Percentiles rank a stretch among this genome's conserved stretches.
Conservation (phyloP, 805 yeast genomes). For the Ogataea henricii region DNA sequence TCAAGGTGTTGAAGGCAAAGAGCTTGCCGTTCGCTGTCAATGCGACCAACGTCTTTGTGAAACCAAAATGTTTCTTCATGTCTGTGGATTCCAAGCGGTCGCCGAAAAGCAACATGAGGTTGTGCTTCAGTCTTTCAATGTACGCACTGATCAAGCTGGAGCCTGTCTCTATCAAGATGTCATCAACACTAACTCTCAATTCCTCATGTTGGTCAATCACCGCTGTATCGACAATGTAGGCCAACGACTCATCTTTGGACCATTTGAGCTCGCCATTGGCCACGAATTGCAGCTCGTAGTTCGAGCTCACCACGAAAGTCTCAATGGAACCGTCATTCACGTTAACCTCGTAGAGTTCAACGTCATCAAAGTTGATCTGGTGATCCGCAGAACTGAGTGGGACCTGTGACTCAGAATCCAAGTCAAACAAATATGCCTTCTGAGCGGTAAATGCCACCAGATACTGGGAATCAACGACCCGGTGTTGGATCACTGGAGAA, state of each 20-base stretch:
- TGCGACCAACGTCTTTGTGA: conserved; percentile 43
- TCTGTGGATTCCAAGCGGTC: conserved; percentile 21
- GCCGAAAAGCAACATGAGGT: conserved; percentile 21
- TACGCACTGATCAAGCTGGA: conserved; percentile 35
- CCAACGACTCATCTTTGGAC: conserved; percentile 47
- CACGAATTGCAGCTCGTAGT: conserved; percentile 17
- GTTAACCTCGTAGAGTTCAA: conserved; percentile 13
- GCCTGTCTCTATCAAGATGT: conserved; percentile 34
- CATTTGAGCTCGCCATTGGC: conserved; percentile 36
- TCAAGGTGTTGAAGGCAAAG: conserved; percentile 46
- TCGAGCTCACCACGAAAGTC: conserved; percentile 18
- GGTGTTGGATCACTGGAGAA: conserved; percentile 6
- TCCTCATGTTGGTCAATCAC: conserved; percentile 31
- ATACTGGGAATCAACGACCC: conserved; percentile 21
- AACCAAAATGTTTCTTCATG: conserved; percentile 43
- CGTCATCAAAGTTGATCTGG: conserved; percentile 24
- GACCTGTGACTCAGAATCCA: conserved; percentile 11
- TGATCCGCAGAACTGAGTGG: conserved; percentile 7
- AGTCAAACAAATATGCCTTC: conserved; percentile 22
- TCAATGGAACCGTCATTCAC: conserved; percentile 11
- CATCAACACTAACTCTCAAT: conserved; percentile 28
- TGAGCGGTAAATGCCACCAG: conserved; percentile 20
- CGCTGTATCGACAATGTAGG: conserved; percentile 38
- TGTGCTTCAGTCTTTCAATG: conserved; percentile 34
- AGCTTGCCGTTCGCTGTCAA: conserved; percentile 44